Evolutionary conservation across 2,329 filamentous ascomycete genomes (phyloP), one percentile per base, ranked within the genome.

Genomic region (Colletotrichum sp.): DNA sequence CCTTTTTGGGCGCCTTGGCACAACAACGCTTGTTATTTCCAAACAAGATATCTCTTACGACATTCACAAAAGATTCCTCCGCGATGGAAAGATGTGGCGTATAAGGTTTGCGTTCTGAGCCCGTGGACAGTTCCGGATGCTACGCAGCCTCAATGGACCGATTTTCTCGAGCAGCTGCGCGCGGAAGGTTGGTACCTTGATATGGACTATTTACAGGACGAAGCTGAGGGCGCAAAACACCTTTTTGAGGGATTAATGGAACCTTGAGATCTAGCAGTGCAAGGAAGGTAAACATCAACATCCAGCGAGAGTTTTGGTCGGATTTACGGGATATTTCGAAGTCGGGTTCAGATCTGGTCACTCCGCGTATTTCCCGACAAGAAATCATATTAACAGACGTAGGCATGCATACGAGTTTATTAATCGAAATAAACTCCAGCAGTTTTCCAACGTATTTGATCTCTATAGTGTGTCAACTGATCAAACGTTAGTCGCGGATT

Each of bases 351-450:
- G 9, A 11, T n/a, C 6, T 49, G 19, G 0, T 49, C 19, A 49
- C 39, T 39, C 36, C 2, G 8, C 36, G 0, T 39, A 39, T 39
- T 19, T 39, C 16, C 2, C 4, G 8, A 39, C 4, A 5, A 19
- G 8, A 39, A 19, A 5, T 0, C 15, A 39, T 3, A 0, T 0
- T 9, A 8, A 0, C 4, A 39, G 15, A 5, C 2, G 15, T 16
- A 34, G 1, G 32, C 0, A 39, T 39, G 36, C 8, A 5, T 39
- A 39, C 8, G 8, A 0, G 4, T 39, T 39, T 19, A 39, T 0
- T 11, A 11, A n/a, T 44, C 5, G 39, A 11, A 44, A n/a, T 19
- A 44, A 3, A 44, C 0, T 44, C 1, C 0, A 6, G 39, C 39
- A 6, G 39, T 11, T n/a, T 44, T 6, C 5, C 19, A 6, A n/a